Conservation (phyloP, 163 green algal genomes). For the Scenedesmus sp. region DNA sequence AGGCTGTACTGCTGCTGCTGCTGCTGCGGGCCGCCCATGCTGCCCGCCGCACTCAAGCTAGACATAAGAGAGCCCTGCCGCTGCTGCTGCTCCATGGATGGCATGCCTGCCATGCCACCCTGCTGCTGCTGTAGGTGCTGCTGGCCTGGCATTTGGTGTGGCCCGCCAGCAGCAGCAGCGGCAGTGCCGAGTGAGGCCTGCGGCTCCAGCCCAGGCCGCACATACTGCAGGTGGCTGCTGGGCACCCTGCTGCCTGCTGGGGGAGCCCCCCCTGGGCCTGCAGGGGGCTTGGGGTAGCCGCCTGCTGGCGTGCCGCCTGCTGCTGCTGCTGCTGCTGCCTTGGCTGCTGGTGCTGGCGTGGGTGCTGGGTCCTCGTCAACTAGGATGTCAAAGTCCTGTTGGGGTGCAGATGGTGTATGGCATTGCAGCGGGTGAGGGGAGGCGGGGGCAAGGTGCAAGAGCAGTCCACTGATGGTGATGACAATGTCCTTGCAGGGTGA, state of each 20-base stretch:
- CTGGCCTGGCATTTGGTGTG: not conserved
- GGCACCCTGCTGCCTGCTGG: not conserved
- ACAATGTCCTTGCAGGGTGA: not conserved
- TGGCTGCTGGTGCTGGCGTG: conserved; percentile 11
- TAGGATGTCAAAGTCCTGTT: conserved; percentile 51
- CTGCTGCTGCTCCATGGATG: conserved; percentile 11
- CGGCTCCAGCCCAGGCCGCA: conserved; percentile 38
- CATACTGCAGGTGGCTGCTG: conserved; percentile 49
- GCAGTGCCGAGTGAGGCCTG: not conserved
- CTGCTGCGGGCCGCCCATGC: not conserved
- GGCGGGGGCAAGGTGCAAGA: not conserved
- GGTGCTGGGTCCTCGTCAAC: conserved; percentile 44
- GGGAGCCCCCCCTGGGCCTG: not conserved
- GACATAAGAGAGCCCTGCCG: conserved; percentile 26
- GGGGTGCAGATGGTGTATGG: not conserved
- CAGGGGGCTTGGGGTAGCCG: not conserved
- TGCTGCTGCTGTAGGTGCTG: not conserved
- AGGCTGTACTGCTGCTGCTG: conserved; percentile 35
- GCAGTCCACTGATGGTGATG: not conserved
- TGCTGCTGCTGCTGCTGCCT: conserved; percentile 10
- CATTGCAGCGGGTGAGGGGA: not conserved
- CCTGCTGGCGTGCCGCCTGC: not conserved
- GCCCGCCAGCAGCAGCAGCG: not conserved
- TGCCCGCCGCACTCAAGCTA: not conserved
- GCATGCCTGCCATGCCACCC: not conserved